Evolutionary conservation across 345 rosid genomes (phyloP), one percentile per base, ranked within the genome.

Genomic region (Raphanus sativus): DNA sequence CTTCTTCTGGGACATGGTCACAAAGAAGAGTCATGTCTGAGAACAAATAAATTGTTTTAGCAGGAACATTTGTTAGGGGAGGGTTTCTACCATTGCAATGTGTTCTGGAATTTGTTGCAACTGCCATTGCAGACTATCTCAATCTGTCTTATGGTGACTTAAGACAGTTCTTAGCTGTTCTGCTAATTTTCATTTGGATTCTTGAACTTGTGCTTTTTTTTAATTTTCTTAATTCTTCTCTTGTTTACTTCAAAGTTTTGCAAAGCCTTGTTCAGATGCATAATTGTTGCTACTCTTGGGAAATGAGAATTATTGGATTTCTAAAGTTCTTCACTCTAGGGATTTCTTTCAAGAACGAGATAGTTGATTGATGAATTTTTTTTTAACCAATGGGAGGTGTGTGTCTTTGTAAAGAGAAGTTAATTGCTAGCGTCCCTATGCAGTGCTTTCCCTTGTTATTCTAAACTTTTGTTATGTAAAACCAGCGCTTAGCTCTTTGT

Each of bases 1-100:
- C 24, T 89, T 89, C 79, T 79, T 86, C 73, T 71, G 77, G 76
- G 80, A 82, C 61, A 69, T 86, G 74, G 69, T 86, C 56, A 34
- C 69, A 6, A 78, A 78, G 70, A 84, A 79, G 69, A 38, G 65
- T 38, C 62, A 71, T 76, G 81, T 72, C 71, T 76, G 70, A 80
- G 15, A 55, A 28, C 30, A 28, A 28, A 28, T 28, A 28, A 28
- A 4, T 28, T 28, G 30, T 28, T 28, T 28, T 28, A 28, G 33
- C 21, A 45, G 30, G 42, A 71, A 62, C 38, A 29, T 48, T 28
- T 73, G 28, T 65, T 65, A 34, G 61, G 40, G 40, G 62, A 71
- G 45, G 77, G 45, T 59, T 72, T 45, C 38, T 66, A 15, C 28
- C 70, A 38, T 38, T 71, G 65, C 65, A 61, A 62, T 76, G 30